phyloP scores from a whole-genome alignment of 768 basidiomycete species.

The Pleurotus cornucopiae region DNA sequence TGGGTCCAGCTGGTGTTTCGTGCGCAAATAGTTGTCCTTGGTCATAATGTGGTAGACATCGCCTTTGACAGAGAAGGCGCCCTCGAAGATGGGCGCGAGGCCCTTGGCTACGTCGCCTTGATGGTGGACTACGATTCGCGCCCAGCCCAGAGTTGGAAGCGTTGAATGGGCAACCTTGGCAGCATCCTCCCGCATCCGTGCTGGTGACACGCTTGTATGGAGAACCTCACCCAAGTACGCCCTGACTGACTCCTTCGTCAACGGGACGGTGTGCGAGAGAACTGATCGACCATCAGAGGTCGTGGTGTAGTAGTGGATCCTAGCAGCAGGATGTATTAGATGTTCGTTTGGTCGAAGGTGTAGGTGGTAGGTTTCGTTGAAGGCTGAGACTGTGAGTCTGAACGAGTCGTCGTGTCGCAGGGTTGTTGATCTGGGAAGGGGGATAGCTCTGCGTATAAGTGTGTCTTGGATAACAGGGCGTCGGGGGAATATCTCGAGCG shows the following conservation, averaged over 20 bases:
- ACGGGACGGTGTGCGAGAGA: conserved; percentile 50
- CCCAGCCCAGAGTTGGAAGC: conserved; percentile 63
- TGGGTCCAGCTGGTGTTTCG: conserved; percentile 56
- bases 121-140: conserved; percentile 70
- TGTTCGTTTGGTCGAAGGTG: conserved; percentile 77
- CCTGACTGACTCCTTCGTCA: conserved; percentile 59
- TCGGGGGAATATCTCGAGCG: conserved; percentile 57
- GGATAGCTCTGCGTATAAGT: conserved; percentile 26
- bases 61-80: conserved; percentile 69
- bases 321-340: conserved; percentile 75
- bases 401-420: conserved; percentile 69
- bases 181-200: conserved; percentile 59
- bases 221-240: conserved; percentile 79
- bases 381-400: conserved; percentile 64
- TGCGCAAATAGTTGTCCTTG: conserved; percentile 63
- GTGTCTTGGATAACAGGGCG: conserved; percentile 15
- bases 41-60: conserved; percentile 69
- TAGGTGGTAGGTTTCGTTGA: conserved; percentile 62
- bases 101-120: conserved; percentile 46
- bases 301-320: conserved; percentile 60
- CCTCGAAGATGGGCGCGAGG: conserved; percentile 62
- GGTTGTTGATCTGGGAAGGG: conserved; percentile 34
- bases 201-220: conserved; percentile 40
- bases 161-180: conserved; percentile 45
- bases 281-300: conserved; percentile 45